Percentiles rank a stretch among this genome's conserved stretches.
phyloP scores from a whole-genome alignment of 2,329 filamentous ascomycete genomes.

The Grosmannia clavigera region DNA sequence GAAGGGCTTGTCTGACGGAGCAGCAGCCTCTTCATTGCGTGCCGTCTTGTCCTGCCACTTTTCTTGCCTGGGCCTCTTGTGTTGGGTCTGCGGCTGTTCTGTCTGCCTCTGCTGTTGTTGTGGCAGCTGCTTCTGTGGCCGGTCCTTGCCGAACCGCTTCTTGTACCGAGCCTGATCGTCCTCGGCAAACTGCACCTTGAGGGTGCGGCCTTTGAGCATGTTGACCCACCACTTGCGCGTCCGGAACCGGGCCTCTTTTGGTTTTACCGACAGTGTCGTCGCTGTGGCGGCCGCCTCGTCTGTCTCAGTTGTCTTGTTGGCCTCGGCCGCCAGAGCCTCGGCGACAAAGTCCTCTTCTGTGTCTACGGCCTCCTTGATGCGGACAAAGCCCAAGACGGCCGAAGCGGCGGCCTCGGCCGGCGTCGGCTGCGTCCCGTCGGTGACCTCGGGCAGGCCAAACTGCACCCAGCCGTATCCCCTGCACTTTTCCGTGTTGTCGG shows the following conservation, averaged over 20 bases:
- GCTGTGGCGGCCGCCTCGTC: slow-evolving; percentile 24
- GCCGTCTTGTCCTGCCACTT: slow-evolving; percentile 19
- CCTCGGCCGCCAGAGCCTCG: slow-evolving; percentile 28
- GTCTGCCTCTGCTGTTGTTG: slow-evolving; percentile 18
- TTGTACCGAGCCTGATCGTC: slow-evolving; percentile 82
- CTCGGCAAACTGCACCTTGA: slow-evolving; percentile 89
- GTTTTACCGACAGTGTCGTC: slow-evolving; percentile 26
- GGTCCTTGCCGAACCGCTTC: slow-evolving; percentile 79
- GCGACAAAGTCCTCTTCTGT: slow-evolving; percentile 50
- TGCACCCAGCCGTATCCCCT: slow-evolving; percentile 96
- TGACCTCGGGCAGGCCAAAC: slow-evolving; percentile 41
- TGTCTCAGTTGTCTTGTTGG: slow-evolving; percentile 19
- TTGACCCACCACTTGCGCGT: slow-evolving; percentile 75
- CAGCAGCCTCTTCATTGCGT: slow-evolving; percentile 3
- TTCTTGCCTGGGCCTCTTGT: slow-evolving; percentile 14
- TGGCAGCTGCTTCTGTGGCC: slow-evolving; percentile 24
- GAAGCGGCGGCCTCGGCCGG: slow-evolving; percentile 42
- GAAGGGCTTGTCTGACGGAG: slow-evolving; percentile 14
- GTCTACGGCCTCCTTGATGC: slow-evolving; percentile 52
- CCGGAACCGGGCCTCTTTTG: slow-evolving; percentile 37
- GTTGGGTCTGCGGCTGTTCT: slow-evolving; percentile 1
- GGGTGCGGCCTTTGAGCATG: slow-evolving; percentile 61
- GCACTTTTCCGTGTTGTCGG: slow-evolving; percentile 84
- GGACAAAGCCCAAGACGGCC: slow-evolving; percentile 71
- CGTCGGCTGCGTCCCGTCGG: neutral